Evolutionary conservation across 352 stramenopile species (phyloP).

Genomic region (Pythium brachiatum): DNA sequence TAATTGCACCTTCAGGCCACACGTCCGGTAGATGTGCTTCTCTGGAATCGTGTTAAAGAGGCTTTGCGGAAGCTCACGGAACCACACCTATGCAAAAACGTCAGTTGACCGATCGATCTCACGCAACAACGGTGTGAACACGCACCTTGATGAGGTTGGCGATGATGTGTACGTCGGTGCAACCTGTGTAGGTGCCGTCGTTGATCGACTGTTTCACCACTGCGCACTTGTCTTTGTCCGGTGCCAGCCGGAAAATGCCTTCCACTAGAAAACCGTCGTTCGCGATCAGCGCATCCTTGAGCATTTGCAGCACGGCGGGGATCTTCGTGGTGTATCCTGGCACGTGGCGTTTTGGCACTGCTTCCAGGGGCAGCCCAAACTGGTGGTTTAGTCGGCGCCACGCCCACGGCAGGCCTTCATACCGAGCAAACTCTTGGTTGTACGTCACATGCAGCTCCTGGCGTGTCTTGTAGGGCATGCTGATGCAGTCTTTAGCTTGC

Average conservation of each 20-base stretch:
- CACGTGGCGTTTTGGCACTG: slow-evolving; percentile 55
- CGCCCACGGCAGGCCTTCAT: slow-evolving; percentile 64
- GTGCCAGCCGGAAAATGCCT: slow-evolving; percentile 78
- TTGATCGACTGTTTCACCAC: slow-evolving; percentile 70
- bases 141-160: slow-evolving; percentile 79
- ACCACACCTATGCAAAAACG: slow-evolving; percentile 49
- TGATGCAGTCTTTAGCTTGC: slow-evolving; percentile 40
- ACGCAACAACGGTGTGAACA: not conserved
- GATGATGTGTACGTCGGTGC: slow-evolving; percentile 71
- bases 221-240: slow-evolving; percentile 56
- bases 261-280: slow-evolving; percentile 46
- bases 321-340: slow-evolving; percentile 63
- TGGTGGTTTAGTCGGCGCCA: slow-evolving; percentile 72
- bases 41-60: slow-evolving; percentile 69
- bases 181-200: slow-evolving; percentile 53
- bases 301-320: slow-evolving; percentile 73
- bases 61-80: slow-evolving; percentile 71
- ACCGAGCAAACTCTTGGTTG: slow-evolving; percentile 60
- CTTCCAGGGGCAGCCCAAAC: slow-evolving; percentile 68
- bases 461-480: slow-evolving; percentile 57
- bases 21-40: slow-evolving; percentile 53
- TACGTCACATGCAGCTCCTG: slow-evolving; percentile 79
- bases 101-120: not conserved
- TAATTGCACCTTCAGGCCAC: slow-evolving; percentile 39
- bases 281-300: slow-evolving; percentile 54